These are phyloP conservation scores for Tetraselmis chui DNA, from an alignment of 139 green algal species.

Conservation along the genomic window DNA sequence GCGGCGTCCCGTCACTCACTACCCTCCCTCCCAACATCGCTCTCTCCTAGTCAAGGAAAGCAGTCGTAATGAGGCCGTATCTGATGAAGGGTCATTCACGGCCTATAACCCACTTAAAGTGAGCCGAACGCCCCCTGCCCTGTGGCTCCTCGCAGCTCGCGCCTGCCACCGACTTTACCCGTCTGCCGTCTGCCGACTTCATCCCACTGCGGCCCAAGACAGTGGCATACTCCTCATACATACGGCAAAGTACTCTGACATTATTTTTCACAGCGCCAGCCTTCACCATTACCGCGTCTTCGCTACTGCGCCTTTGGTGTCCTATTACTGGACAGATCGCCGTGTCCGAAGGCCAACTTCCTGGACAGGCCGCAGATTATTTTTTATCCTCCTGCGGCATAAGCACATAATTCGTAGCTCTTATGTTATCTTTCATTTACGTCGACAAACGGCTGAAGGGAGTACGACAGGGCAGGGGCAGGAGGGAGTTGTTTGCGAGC, in stretches of 20 bases:
- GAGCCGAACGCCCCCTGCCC: background rate
- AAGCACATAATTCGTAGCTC: background rate
- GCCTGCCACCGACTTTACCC: background rate
- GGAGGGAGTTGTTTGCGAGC: background rate
- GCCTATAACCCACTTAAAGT: conserved; percentile 81
- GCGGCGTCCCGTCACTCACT: no score
- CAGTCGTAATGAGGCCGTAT: conserved; percentile 71
- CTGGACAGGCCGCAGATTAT: conserved; percentile 20
- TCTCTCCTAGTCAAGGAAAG: no score
- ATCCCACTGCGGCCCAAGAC: no score
- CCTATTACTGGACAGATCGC: no score
- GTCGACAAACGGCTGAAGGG: conserved; percentile 2
- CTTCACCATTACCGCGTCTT: no score
- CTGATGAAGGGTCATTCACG: conserved; percentile 83
- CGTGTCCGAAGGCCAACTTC: conserved; percentile 20
- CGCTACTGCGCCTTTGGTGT: no score
- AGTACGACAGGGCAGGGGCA: no score
- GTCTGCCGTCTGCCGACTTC: no score
- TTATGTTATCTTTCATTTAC: background rate
- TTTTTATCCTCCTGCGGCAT: background rate
- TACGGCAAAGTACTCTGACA: no score
- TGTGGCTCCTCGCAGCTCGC: background rate
- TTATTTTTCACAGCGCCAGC: no score
- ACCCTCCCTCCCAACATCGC: no score
- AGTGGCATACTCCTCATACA: no score